Evolutionary conservation across 1,284 basidiomycete genomes (phyloP).

Genomic region (Austropuccinia psidii): DNA sequence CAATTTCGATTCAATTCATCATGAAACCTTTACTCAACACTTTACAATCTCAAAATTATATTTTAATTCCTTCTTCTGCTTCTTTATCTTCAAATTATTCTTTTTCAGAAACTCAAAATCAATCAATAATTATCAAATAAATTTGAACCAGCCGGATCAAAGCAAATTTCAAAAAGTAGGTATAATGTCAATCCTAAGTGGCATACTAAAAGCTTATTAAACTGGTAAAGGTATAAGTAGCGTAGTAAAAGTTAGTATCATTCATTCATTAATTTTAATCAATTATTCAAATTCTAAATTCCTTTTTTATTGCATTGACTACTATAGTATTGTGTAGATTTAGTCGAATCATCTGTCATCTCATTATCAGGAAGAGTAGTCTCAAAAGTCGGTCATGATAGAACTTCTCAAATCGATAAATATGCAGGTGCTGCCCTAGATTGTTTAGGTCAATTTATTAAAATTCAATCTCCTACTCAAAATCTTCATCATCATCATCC

Average conservation of each 20-base stretch:
- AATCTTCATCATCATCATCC: slow-evolving; percentile 22
- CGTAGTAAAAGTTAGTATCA: slow-evolving; percentile 59
- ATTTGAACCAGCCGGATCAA: too few species aligned
- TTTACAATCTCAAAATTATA: too few species aligned
- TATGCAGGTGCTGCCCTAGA: slow-evolving; percentile 80
- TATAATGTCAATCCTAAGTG: slow-evolving; percentile 58
- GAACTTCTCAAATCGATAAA: slow-evolving; percentile 64
- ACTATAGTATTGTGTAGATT: slow-evolving; percentile 71
- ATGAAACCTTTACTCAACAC: too few species aligned
- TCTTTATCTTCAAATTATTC: too few species aligned
- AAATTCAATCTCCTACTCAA: slow-evolving; percentile 39
- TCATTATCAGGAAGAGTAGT: slow-evolving; percentile 76
- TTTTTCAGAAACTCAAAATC: too few species aligned
- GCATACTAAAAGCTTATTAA: slow-evolving; percentile 64
- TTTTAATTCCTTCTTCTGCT: too few species aligned
- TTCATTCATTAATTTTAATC: not conserved
- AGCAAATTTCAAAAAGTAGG: slow-evolving; percentile 51
- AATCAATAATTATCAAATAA: too few species aligned
- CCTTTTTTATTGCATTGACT: not conserved
- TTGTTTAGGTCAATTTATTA: slow-evolving; percentile 53
- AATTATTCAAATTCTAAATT: not conserved
- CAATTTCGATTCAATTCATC: too few species aligned
- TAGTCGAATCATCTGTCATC: slow-evolving; percentile 76
- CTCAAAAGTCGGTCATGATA: slow-evolving; percentile 57
- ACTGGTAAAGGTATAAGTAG: slow-evolving; percentile 66